Base-by-base conservation (phyloP, 139 green algal species). In the Chlamydomonas sphaeroides region DNA sequence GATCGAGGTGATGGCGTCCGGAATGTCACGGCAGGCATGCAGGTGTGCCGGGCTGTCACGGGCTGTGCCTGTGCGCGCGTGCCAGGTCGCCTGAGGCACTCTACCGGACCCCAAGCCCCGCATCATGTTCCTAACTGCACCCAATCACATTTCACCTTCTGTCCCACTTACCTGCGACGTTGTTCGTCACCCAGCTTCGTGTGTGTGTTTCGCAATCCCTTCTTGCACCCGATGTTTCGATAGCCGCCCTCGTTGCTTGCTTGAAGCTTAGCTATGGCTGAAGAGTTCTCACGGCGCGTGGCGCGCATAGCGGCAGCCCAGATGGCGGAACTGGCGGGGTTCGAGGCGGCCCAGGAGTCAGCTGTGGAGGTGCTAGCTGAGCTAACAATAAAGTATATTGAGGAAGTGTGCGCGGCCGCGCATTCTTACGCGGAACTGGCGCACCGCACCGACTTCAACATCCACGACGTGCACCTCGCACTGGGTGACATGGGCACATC, bases 351-450 rank as follows among this genome's bases (percentile, higher is more conserved):
- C 25, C 95, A 98, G 41, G 87, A 94, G 10, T 94, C 89, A 6
- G 90, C 93, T 1, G 33, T 92, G 1, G 95, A 98, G 2, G 87
- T 95, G 0, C 76, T 98, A 20, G 81, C 90, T 23, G 95, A 98
- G 32, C 73, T 98, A 36, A 65, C 97, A 65, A 48, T 97, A 32
- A 89, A 92, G 0, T 98, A 96, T 73, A 81, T 97, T 14, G 59
- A 80, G 6, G 91, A 97, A 63, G 48, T 97, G 0, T 93, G 92
- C 8, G 75, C 65, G 11, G 84, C 84, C 3, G 83, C 91, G 0
- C 92, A 96, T 73, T 76, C 67, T 0, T 95, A 96, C 74, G 92
- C 95, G 0, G 94, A 98, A 83, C 88, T 94, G 7, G 91, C 94
- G 17, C 90, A 92, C 23, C 77, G 95, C 5, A 95, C 88, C 25